Evolutionary conservation across 2,329 filamentous ascomycete genomes (phyloP), one percentile per base, ranked within the genome.

Genomic region (Fusarium transvaalense): DNA sequence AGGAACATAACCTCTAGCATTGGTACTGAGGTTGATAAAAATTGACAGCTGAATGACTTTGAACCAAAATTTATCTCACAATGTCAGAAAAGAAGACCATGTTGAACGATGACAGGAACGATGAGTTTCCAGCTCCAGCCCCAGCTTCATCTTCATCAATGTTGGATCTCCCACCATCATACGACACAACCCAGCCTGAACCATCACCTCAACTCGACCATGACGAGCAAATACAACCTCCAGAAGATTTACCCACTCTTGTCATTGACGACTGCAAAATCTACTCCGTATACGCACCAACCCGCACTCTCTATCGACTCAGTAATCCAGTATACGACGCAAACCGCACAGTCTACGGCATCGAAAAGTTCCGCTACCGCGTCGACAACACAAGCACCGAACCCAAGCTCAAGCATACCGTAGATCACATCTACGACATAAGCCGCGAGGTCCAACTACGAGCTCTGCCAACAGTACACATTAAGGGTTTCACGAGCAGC

Each of bases 341-440:
- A 5, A 59, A 31, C 12, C 52, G 56, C 5, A 34, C 46, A 1
- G 31, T 66, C 7, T 75, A 76, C 48, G 68, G 64, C 17, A 48
- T 78, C 6, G 67, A 76, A 32, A 77, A 76, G 34, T 51, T 75
- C 5, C 67, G 72, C 10, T 77, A 75, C 39, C 64, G 68, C 4
- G 55, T 74, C 8, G 51, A 56, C 1, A 56, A 66, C 10, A 34
- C 59, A 3, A 37, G 63, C 3, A 45, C 65, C 10, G 63, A 65
- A 8, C 61, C 67, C 4, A 64, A 48, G 5, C 29, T 75, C 6
- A 67, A 64, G 15, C 69, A 66, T 6, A 66, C 70, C 3, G 62
- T 68, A 6, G 72, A 76, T 15, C 76, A 77, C 48, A 77, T 77
- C 13, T 77, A 77, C 39, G 74, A 76, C 43, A 68, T 77, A 39